Conservation (phyloP, 1,139 yeast genomes). For the Williopsis jadinii region DNA sequence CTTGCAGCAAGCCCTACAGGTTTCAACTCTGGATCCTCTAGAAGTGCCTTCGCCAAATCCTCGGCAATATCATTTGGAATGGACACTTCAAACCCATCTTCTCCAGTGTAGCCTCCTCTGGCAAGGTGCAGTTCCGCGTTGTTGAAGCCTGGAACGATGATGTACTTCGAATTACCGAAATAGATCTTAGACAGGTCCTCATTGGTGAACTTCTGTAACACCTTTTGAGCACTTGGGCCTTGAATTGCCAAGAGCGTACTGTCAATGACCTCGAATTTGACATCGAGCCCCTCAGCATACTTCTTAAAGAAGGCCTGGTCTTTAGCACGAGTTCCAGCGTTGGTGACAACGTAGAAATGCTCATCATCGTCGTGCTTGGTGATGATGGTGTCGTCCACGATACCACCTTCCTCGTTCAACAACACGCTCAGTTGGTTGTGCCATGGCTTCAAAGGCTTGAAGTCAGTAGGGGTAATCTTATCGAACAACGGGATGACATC, state of each 20-base stretch:
- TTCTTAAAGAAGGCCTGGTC: slow-evolving; percentile 58
- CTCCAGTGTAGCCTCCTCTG: slow-evolving; percentile 97
- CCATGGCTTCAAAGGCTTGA: slow-evolving; percentile 45
- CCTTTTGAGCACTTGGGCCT: slow-evolving; percentile 74
- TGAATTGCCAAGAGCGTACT: slow-evolving; percentile 85
- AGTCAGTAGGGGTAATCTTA: slow-evolving; percentile 80
- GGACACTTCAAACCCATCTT: slow-evolving; percentile 93
- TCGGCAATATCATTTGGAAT: slow-evolving; percentile 59
- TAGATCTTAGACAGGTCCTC: slow-evolving; percentile 52
- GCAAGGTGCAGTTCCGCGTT: slow-evolving; percentile 58
- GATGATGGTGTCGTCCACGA: slow-evolving; percentile 85
- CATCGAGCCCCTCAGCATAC: slow-evolving; percentile 41
- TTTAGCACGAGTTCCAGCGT: slow-evolving; percentile 89
- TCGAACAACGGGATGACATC: slow-evolving; percentile 67
- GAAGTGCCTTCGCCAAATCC: slow-evolving; percentile 55
- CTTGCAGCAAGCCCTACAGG: slow-evolving; percentile 97
- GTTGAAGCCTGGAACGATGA: slow-evolving; percentile 33
- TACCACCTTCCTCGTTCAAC: slow-evolving; percentile 75
- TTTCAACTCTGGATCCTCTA: slow-evolving; percentile 52
- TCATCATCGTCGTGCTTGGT: slow-evolving; percentile 75
- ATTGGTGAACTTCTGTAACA: slow-evolving; percentile 58
- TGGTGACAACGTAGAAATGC: slow-evolving; percentile 80
- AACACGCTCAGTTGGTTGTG: slow-evolving; percentile 73
- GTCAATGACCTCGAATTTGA: slow-evolving; percentile 57
- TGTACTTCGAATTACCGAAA: slow-evolving; percentile 67